Conservation (phyloP, 768 basidiomycete genomes). For the Galerina marginata region DNA sequence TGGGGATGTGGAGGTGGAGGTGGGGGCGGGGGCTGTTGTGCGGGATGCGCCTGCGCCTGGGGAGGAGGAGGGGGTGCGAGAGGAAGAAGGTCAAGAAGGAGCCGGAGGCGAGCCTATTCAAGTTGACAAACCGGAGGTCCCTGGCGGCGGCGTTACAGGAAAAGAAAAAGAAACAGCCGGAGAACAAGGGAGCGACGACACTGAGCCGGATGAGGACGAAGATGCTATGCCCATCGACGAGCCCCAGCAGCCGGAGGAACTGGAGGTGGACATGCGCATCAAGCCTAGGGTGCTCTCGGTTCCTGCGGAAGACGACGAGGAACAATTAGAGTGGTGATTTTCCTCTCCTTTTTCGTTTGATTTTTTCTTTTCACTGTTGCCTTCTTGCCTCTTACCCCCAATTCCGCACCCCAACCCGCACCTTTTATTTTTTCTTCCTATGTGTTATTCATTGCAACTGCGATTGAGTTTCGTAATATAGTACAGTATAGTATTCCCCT, state of each 20-base stretch:
- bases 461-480: not conserved
- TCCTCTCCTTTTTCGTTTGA: not conserved
- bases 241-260: not conserved
- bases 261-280: constrained; percentile 17
- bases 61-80: not conserved
- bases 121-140: not conserved
- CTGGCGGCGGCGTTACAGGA: not conserved
- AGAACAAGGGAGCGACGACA: not conserved
- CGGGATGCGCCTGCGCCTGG: not conserved
- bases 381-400: not conserved
- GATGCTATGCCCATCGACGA: not conserved
- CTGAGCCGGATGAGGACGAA: constrained; percentile 7
- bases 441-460: not conserved
- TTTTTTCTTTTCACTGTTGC: too few relatives aligned
- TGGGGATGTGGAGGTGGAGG: not conserved
- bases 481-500: too few relatives aligned
- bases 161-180: not conserved
- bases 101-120: not conserved
- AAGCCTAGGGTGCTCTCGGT: constrained; percentile 21
- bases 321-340: constrained; percentile 26
- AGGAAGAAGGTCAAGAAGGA: not conserved
- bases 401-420: not conserved
- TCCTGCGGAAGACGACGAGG: constrained; percentile 22
- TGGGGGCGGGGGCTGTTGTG: not conserved
- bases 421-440: not conserved